Evolutionary conservation across 1,139 yeast genomes (phyloP).

Genomic region (Kurtzmaniella quercitrusa): DNA sequence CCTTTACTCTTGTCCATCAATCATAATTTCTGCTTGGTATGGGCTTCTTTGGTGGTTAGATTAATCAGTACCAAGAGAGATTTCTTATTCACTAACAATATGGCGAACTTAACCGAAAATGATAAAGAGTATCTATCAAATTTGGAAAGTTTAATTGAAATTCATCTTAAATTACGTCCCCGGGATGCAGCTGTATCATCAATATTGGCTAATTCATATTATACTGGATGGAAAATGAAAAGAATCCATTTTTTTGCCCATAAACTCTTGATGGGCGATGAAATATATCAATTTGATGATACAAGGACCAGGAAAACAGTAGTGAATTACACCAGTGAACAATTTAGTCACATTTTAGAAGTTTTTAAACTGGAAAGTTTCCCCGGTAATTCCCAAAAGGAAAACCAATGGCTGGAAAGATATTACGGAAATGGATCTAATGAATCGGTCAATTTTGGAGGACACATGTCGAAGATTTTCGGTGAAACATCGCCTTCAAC

Average conservation of each 20-base stretch:
- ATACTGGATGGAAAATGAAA: constrained; percentile 4
- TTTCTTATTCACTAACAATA: not conserved
- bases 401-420: not conserved
- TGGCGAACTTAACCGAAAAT: not conserved
- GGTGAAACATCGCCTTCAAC: not conserved
- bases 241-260: constrained; percentile 5
- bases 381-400: not conserved
- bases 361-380: not conserved
- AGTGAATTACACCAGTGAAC: not conserved
- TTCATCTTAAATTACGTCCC: not conserved
- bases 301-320: constrained; percentile 2
- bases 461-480: not conserved
- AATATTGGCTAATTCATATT: constrained; percentile 3
- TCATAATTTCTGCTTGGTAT: constrained; percentile 1
- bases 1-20: constrained; percentile 4
- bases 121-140: not conserved
- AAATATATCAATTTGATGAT: constrained; percentile 1
- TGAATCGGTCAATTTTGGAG: not conserved
- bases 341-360: not conserved
- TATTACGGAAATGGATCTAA: not conserved
- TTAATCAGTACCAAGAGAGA: constrained; percentile 4
- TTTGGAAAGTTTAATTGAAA: not conserved
- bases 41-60: not conserved
- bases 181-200: not conserved
- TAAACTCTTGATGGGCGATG: constrained; percentile 3